phyloP scores from a whole-genome alignment of 768 basidiomycete genomes.

The Mycena galericulata region DNA sequence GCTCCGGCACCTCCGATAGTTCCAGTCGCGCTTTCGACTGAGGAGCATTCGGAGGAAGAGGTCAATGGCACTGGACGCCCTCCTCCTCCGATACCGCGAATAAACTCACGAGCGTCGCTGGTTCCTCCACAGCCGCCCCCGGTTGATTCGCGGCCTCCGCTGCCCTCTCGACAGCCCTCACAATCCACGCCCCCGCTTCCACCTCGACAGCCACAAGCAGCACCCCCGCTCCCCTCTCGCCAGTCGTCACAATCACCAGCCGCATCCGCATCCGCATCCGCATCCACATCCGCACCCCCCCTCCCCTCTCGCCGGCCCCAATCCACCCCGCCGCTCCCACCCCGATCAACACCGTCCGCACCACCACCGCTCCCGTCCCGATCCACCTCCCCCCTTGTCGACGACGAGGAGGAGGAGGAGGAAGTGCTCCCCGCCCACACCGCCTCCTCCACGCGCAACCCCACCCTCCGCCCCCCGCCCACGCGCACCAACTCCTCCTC shows the following conservation, averaged over 20 bases:
- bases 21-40: conserved; percentile 12
- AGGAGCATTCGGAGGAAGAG: conserved; percentile 17
- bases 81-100: conserved; percentile 25
- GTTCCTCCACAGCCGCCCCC: conserved; percentile 6
- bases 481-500: conserved; percentile 23
- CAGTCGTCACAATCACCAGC: conserved; percentile 19
- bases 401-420: conserved; percentile 20
- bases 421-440: background rate
- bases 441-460: conserved; percentile 24
- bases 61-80: conserved; percentile 15
- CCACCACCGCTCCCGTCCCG: conserved; percentile 26
- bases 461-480: conserved; percentile 28
- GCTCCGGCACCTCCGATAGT: conserved; percentile 15
- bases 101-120: conserved; percentile 12
- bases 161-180: conserved; percentile 18
- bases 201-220: conserved; percentile 19
- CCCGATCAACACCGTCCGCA: conserved; percentile 15
- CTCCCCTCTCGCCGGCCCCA: conserved; percentile 23
- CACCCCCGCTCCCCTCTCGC: conserved; percentile 23
- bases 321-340: conserved; percentile 24
- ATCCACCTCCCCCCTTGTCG: conserved; percentile 23
- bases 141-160: conserved; percentile 18
- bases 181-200: conserved; percentile 26
- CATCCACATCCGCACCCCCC: conserved; percentile 11
- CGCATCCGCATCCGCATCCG: too few relatives aligned